Conservation (phyloP, 345 rosid genomes). For the Nasturtium officinale region DNA sequence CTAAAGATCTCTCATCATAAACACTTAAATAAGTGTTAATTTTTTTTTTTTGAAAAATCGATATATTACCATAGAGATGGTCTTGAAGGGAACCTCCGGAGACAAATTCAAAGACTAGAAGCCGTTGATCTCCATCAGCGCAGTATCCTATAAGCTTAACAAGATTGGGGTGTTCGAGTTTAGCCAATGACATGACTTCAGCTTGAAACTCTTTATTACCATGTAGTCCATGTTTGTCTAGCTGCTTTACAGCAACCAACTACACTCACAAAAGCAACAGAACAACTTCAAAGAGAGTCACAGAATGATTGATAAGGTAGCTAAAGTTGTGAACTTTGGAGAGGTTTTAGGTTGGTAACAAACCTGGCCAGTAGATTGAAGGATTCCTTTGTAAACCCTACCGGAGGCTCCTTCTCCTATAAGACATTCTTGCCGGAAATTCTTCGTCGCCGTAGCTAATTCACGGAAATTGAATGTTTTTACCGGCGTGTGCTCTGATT, state of each 20-base stretch:
- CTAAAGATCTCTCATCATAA: background rate
- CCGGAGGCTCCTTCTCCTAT: constrained; percentile 85
- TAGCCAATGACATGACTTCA: constrained; percentile 54
- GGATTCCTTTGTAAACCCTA: constrained; percentile 72
- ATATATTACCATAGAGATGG: constrained; percentile 55
- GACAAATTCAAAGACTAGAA: constrained; percentile 61
- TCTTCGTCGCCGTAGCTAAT: constrained; percentile 73
- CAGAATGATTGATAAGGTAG: too few relatives aligned
- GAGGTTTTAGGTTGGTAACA: too few relatives aligned
- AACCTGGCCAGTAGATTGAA: constrained; percentile 67
- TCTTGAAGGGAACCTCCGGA: constrained; percentile 57
- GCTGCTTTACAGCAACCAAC: constrained; percentile 75
- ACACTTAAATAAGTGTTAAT: background rate
- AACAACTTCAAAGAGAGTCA: background rate
- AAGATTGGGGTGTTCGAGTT: constrained; percentile 58
- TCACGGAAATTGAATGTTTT: constrained; percentile 61
- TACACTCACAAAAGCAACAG: constrained; percentile 31
- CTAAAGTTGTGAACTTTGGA: too few relatives aligned
- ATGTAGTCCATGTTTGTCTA: constrained; percentile 60
- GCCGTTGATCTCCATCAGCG: constrained; percentile 79
- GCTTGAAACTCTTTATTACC: constrained; percentile 62
- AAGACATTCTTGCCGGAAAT: constrained; percentile 71
- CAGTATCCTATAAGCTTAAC: constrained; percentile 69
- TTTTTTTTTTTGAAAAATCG: background rate
- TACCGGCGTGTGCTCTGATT: constrained; percentile 13